phyloP scores from a whole-genome alignment of 768 basidiomycete genomes.

The Termitomyces sp. region DNA sequence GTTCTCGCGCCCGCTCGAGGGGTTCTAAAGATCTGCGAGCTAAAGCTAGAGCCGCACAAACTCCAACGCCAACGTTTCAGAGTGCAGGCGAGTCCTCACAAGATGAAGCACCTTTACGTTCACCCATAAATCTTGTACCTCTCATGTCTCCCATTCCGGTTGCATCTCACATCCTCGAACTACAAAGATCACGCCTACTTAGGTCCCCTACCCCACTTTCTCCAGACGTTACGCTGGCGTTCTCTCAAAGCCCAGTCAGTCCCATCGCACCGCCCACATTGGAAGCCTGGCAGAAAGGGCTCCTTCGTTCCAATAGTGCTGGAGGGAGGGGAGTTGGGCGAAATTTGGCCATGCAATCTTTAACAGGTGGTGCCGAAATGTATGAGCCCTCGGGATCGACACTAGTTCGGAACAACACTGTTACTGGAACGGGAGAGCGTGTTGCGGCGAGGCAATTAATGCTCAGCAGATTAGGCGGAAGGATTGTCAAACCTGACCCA shows the following conservation, averaged over 20 bases:
- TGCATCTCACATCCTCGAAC: slow-evolving; percentile 52
- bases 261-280: slow-evolving; percentile 70
- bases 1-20: slow-evolving; percentile 78
- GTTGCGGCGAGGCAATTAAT: slow-evolving; percentile 67
- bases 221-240: slow-evolving; percentile 53
- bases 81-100: slow-evolving; percentile 69
- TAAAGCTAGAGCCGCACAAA: slow-evolving; percentile 49
- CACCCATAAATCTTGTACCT: slow-evolving; percentile 32
- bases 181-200: slow-evolving; percentile 42
- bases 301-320: slow-evolving; percentile 92
- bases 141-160: slow-evolving; percentile 43
- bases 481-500: slow-evolving; percentile 55
- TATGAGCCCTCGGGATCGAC: slow-evolving; percentile 53
- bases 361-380: slow-evolving; percentile 72
- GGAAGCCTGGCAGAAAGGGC: slow-evolving; percentile 72
- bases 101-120: slow-evolving; percentile 47
- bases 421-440: slow-evolving; percentile 72
- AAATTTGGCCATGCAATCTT: slow-evolving; percentile 77
- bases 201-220: slow-evolving; percentile 53
- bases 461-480: slow-evolving; percentile 59
- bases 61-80: slow-evolving; percentile 40
- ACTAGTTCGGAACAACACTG: slow-evolving; percentile 76
- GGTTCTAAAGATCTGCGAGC: slow-evolving; percentile 72
- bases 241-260: slow-evolving; percentile 65
- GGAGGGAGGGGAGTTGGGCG: slow-evolving; percentile 61